phyloP scores from a whole-genome alignment of 192 early-diverging fungal genomes.

The Backusella circina region DNA sequence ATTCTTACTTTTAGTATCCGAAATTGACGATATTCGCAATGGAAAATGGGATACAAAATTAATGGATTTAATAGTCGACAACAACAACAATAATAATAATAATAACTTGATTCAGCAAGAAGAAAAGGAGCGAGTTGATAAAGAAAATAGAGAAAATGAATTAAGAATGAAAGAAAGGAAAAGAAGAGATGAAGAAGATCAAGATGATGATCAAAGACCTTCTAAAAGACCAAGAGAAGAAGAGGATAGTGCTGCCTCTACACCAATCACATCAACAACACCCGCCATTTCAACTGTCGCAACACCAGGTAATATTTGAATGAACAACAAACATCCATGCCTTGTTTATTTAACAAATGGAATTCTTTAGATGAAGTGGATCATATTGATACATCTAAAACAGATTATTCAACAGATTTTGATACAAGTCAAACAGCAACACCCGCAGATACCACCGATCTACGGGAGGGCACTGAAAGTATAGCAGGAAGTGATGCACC shows the following conservation, averaged over 20 bases:
- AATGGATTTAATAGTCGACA: neutral
- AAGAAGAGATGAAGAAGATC: neutral
- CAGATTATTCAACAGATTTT: neutral
- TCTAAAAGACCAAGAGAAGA: neutral
- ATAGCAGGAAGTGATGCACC: constrained; percentile 8
- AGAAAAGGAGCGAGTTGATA: neutral
- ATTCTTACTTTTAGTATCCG: constrained; percentile 50
- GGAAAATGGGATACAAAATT: constrained; percentile 48
- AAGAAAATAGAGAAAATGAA: neutral
- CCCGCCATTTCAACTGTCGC: neutral
- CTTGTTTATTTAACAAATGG: neutral
- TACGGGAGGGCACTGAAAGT: neutral
- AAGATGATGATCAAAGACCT: neutral
- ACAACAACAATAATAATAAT: neutral
- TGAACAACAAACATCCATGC: too few relatives aligned
- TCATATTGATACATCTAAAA: neutral
- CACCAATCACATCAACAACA: neutral
- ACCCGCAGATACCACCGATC: neutral
- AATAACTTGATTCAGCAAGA: neutral
- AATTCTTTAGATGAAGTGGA: neutral
- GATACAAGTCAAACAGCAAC: constrained; percentile 3
- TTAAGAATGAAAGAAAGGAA: neutral
- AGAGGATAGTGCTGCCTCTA: neutral
- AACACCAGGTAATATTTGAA: neutral
- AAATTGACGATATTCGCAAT: constrained; percentile 58